phyloP scores from a whole-genome alignment of 2,329 filamentous ascomycete species.

The Verticillium alfalfae region DNA sequence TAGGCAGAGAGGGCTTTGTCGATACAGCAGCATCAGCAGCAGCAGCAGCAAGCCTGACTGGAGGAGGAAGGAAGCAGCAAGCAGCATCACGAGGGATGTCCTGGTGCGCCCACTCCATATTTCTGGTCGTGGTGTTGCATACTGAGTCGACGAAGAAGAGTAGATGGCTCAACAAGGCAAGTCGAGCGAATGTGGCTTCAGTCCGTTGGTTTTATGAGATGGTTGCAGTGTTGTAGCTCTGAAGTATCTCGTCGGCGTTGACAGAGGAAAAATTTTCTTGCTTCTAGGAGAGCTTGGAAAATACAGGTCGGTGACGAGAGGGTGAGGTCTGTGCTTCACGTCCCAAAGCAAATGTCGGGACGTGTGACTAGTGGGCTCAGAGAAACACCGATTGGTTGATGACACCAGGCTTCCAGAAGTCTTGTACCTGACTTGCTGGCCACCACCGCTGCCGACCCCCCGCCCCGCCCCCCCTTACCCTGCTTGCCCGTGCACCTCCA shows the following conservation, averaged over 20 bases:
- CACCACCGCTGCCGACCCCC: too few species aligned
- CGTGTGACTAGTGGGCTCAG: background rate
- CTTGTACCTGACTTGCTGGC: background rate
- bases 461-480: too few species aligned
- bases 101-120: too few species aligned
- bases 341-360: background rate
- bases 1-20: background rate
- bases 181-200: background rate
- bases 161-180: background rate
- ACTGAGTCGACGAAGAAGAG: background rate
- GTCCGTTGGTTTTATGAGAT: background rate
- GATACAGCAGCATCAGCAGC: too few species aligned
- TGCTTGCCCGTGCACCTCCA: background rate
- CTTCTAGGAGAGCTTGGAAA: background rate
- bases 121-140: background rate
- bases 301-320: background rate
- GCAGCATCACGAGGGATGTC: too few species aligned
- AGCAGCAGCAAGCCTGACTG: too few species aligned
- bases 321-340: background rate
- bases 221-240: background rate
- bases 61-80: too few species aligned
- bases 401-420: background rate
- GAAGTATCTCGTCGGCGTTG: background rate
- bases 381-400: background rate
- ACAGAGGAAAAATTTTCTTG: background rate